Evolutionary conservation across 129 eudicot species (phyloP), one percentile per base, ranked within the genome.

Genomic region (Tagetes patula): DNA sequence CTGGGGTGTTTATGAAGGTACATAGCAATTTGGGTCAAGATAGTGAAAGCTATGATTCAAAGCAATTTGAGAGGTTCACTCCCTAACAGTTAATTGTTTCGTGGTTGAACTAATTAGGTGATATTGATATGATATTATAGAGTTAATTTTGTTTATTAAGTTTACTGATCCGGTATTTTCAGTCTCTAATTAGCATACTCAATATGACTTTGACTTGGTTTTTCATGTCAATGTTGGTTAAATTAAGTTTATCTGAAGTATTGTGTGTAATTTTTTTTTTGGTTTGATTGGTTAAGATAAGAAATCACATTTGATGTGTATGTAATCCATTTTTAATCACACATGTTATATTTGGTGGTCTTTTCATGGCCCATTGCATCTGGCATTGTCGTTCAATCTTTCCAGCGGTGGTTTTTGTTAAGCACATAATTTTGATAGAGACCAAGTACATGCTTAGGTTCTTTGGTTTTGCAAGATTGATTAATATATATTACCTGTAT

Each of bases 391-490:
- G 45, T 61, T 37, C 42, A 34, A 61, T 34, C 30, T 68, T 30
- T 14, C 74, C 62, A 69, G 39, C 32, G 43, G 27, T 53, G 66
- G 50, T 67, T 50, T 40, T 54, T 33, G 36, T 67, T 67, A 45
- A 61, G 67, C 8, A 37, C 8, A 6, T 37, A 36, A 36, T 61
- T 58, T 33, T 33, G 6, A 14, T 58, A 32, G 40, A 9, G 65
- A 58, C 65, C 30, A 58, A 58, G 39, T 58, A 31, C 38, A 33
- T 6, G 40, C 65, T 31, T 6, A 58, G 5, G 65, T 39, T 58
- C 65, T 58, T 58, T 27, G 60, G 39, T 58, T 58, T 58, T 58
- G 65, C 65, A 32, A 61, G 43, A 34, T 61, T 61, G 67, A 61
- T 13, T 34, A 61, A 11, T 34, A 61, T 36, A 4, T 61, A 3